Conservation (phyloP, 495 filamentous ascomycete species). For the Melanomma pulvis-pyrius region DNA sequence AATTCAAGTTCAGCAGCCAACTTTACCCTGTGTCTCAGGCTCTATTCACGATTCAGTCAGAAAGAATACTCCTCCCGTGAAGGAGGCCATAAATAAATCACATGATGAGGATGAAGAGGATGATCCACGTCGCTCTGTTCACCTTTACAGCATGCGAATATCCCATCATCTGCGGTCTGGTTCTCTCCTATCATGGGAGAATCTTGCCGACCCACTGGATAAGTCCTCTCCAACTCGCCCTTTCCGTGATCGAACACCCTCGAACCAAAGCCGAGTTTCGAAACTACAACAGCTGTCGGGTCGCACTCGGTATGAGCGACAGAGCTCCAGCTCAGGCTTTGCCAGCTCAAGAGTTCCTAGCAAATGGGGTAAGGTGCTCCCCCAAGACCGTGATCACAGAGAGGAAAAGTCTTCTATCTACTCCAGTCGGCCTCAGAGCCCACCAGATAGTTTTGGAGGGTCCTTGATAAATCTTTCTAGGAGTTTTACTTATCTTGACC, state of each 20-base stretch:
- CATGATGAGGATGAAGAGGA: constrained; percentile 8
- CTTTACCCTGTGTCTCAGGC: background rate
- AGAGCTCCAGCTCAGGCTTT: constrained; percentile 38
- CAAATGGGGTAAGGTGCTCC: constrained; percentile 36
- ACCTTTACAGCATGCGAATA: constrained; percentile 41
- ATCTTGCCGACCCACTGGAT: constrained; percentile 11
- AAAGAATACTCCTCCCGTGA: background rate
- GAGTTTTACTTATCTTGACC: background rate
- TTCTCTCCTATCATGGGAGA: constrained; percentile 33
- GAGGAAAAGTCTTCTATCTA: constrained; percentile 37
- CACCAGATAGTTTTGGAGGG: constrained; percentile 28
- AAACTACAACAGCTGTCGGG: background rate
- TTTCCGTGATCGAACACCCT: constrained; percentile 8
- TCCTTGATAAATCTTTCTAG: constrained; percentile 12
- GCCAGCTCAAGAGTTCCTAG: constrained; percentile 35
- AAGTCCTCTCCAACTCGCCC: constrained; percentile 7
- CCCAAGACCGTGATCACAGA: background rate
- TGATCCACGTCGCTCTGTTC: constrained; percentile 31
- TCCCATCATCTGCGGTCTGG: constrained; percentile 39
- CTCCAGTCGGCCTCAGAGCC: constrained; percentile 36
- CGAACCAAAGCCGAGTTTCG: constrained; percentile 10
- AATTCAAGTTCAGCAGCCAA: constrained; percentile 25
- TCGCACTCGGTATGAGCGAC: constrained; percentile 24
- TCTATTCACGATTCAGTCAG: constrained; percentile 5
- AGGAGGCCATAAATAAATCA: background rate